A percentile compares a stretch with the other conserved stretches of the same genome.
Evolutionary conservation across 495 filamentous ascomycete species (phyloP).

Genomic region (Acidomyces sp.): DNA sequence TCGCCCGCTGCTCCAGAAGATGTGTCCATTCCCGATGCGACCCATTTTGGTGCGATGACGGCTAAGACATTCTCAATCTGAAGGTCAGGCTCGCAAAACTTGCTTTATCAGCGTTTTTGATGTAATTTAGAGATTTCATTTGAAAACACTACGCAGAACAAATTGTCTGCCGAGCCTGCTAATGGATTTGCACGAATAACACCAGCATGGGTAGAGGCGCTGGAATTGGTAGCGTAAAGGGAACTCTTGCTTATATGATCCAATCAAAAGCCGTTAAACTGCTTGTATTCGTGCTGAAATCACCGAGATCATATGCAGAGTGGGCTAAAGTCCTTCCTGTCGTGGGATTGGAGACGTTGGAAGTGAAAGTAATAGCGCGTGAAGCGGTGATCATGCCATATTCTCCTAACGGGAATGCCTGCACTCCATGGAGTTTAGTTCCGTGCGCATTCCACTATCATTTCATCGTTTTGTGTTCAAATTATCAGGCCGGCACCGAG

Average conservation of each 20-base stretch:
- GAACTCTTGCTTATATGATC: conserved; percentile 34
- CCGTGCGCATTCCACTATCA: conserved; percentile 1
- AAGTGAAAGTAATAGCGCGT: conserved; percentile 32
- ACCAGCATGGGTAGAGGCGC: neutral
- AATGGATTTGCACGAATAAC: conserved; percentile 7
- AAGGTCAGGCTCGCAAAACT: conserved; percentile 38
- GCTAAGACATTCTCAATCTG: conserved; percentile 33
- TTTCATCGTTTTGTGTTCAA: neutral
- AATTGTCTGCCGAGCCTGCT: conserved; percentile 32
- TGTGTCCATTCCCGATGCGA: too few relatives aligned
- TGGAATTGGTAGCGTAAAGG: conserved; percentile 9
- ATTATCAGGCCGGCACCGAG: conserved; percentile 40
- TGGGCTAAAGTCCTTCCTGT: conserved; percentile 47
- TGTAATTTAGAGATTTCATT: conserved; percentile 27
- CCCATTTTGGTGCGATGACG: conserved; percentile 29
- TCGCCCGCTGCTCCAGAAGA: conserved; percentile 22
- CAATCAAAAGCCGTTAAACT: conserved; percentile 41
- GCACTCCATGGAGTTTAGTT: neutral
- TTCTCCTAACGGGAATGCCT: conserved; percentile 40
- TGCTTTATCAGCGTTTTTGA: conserved; percentile 24
- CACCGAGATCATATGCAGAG: conserved; percentile 29
- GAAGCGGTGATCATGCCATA: conserved; percentile 44
- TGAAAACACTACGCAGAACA: conserved; percentile 36
- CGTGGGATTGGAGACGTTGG: conserved; percentile 38
- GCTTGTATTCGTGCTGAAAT: conserved; percentile 18